These are phyloP conservation scores for Abeoforma whisleri DNA, from an alignment of 78 protist species.

Conservation along the genomic window DNA sequence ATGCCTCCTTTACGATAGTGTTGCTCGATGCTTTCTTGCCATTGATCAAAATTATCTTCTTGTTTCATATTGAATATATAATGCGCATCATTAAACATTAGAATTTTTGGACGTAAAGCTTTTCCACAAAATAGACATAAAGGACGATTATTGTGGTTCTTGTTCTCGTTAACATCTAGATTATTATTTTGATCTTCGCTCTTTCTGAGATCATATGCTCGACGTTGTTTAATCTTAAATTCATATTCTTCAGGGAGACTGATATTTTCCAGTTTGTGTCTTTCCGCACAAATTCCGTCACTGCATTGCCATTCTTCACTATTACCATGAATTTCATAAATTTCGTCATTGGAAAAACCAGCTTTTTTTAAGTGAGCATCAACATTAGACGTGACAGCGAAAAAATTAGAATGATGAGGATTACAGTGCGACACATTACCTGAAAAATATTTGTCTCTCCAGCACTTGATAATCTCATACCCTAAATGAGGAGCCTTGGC, in stretches of 20 bases:
- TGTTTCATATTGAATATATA: not conserved
- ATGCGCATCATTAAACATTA: not conserved
- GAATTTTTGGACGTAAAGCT: not conserved
- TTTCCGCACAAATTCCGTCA: no score
- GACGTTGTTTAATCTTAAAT: no score
- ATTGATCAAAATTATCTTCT: not conserved
- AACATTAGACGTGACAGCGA: conserved; percentile 4
- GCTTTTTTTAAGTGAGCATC: not conserved
- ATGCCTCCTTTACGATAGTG: no score
- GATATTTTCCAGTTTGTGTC: no score
- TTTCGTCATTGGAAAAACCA: not conserved
- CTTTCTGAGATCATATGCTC: no score
- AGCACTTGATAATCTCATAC: not conserved
- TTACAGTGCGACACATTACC: no score
- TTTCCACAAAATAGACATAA: not conserved
- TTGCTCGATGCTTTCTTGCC: not conserved
- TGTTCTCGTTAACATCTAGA: no score
- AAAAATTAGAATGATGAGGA: no score
- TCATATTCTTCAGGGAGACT: no score
- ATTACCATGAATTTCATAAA: conserved; percentile 14
- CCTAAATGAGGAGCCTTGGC: not conserved
- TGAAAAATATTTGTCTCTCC: not conserved
- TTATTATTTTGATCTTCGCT: no score
- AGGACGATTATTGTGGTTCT: no score
- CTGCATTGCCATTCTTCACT: not conserved